A percentile compares a stretch with the other conserved stretches of the same genome.
Evolutionary conservation across 208 protist species (phyloP).

Genomic region (Wallacemonas sp.): DNA sequence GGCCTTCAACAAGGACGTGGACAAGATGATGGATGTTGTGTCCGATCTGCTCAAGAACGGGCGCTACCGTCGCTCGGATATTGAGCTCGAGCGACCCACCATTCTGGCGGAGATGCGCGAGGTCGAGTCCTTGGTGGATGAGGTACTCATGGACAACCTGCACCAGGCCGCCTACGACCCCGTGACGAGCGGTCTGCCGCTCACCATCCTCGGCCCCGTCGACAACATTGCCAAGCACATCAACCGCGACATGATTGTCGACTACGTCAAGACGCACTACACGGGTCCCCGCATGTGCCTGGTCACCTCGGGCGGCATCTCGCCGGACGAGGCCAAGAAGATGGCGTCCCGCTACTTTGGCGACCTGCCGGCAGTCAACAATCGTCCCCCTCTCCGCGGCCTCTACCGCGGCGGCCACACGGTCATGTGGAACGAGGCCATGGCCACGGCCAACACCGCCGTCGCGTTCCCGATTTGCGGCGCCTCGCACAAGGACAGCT

Average conservation of each 20-base stretch:
- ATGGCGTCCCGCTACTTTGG: constrained; percentile 93
- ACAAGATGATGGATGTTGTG: constrained; percentile 95
- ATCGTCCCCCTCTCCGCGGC: constrained; percentile 53
- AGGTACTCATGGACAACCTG: constrained; percentile 98
- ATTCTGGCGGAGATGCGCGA: constrained; percentile 97
- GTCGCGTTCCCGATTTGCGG: constrained; percentile 86
- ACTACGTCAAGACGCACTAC: constrained; percentile 96
- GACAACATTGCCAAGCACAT: constrained; percentile 96
- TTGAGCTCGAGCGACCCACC: constrained; percentile 95
- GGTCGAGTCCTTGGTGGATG: constrained; percentile 94
- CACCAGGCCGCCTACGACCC: constrained; percentile 95
- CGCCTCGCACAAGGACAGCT: constrained; percentile 90
- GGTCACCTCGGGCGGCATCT: constrained; percentile 94
- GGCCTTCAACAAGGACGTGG: constrained; percentile 94
- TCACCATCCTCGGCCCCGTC: constrained; percentile 98
- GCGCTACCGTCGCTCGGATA: constrained; percentile 70
- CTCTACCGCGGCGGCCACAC: constrained; percentile 72
- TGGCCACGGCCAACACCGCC: constrained; percentile 83
- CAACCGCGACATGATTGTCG: constrained; percentile 82
- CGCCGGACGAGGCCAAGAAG: constrained; percentile 93
- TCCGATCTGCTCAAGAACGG: constrained; percentile 97
- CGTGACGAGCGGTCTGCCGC: constrained; percentile 85
- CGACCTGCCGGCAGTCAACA: constrained; percentile 65
- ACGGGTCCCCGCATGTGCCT: constrained; percentile 97
- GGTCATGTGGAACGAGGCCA: constrained; percentile 76